phyloP scores from a whole-genome alignment of 169 alveolate species.

The Miamiensis avidus region DNA sequence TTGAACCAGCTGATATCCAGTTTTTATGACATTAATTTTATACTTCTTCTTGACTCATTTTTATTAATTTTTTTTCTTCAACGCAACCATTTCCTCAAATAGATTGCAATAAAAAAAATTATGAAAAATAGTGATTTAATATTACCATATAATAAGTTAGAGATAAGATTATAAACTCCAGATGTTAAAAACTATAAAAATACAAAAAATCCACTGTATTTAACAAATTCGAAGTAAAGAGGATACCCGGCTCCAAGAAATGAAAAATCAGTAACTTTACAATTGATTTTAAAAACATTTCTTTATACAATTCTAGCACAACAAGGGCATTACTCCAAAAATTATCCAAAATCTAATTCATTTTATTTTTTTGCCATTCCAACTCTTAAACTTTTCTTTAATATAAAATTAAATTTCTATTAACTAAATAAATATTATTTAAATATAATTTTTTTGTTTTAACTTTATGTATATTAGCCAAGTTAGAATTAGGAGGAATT shows the following conservation, averaged over 20 bases:
- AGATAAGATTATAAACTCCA: too few species aligned
- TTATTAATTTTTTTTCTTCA: too few species aligned
- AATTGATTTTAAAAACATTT: neutral
- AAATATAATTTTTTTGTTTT: neutral
- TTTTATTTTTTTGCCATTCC: neutral
- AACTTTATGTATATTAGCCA: constrained; percentile 1
- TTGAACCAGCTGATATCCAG: too few species aligned
- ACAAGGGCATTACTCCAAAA: neutral
- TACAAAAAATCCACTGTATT: too few species aligned
- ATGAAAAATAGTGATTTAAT: too few species aligned
- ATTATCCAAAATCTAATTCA: neutral
- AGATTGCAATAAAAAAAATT: too few species aligned
- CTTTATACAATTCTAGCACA: constrained; percentile 10
- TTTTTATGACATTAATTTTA: too few species aligned
- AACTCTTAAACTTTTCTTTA: neutral
- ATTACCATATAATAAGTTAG: too few species aligned
- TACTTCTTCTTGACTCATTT: too few species aligned
- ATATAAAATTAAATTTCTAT: neutral
- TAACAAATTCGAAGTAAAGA: constrained; percentile 3
- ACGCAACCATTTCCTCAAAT: too few species aligned
- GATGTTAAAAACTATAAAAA: too few species aligned
- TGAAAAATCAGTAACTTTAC: neutral
- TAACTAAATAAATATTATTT: neutral
- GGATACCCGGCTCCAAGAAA: constrained; percentile 22
- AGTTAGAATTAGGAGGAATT: constrained; percentile 17